Evolutionary conservation across 192 early-diverging fungal species (phyloP).

Genomic region (Entomortierella beljakovae): DNA sequence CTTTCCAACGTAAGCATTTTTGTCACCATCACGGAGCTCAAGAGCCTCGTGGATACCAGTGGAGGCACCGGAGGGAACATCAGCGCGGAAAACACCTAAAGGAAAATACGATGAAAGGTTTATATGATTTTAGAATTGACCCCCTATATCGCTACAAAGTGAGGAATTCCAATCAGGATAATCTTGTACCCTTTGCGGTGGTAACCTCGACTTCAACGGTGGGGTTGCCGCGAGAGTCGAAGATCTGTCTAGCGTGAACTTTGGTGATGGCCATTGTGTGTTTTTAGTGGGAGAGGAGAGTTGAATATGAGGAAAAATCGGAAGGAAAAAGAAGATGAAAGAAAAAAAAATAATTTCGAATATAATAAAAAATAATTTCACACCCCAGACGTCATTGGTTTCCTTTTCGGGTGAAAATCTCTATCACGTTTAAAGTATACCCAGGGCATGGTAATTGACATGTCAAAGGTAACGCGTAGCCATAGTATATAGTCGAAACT

Average conservation of each 20-base stretch:
- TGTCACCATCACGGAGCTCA: constrained; percentile 95
- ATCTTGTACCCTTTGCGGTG: constrained; percentile 83
- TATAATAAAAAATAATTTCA: neutral
- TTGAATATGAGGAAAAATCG: neutral
- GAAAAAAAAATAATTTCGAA: neutral
- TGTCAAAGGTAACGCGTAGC: too few species aligned
- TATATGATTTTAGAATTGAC: neutral
- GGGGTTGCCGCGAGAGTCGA: constrained; percentile 99
- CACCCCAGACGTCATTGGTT: too few species aligned
- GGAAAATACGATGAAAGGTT: neutral
- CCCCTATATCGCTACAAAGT: neutral
- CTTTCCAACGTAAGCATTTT: constrained; percentile 92
- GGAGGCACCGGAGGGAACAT: constrained; percentile 98
- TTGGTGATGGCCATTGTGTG: constrained; percentile 74
- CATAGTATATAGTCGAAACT: too few species aligned
- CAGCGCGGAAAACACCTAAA: constrained; percentile 91
- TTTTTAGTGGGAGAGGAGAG: constrained; percentile 7
- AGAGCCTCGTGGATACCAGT: constrained; percentile 99
- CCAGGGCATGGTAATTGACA: too few species aligned
- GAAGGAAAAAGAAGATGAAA: constrained; percentile 1
- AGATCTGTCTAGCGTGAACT: constrained; percentile 95
- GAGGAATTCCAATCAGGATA: neutral
- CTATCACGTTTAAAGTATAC: too few species aligned
- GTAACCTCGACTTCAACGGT: constrained; percentile 98
- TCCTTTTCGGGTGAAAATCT: too few species aligned